phyloP scores from a whole-genome alignment of 345 rosid species.

The Turnera subulata region DNA sequence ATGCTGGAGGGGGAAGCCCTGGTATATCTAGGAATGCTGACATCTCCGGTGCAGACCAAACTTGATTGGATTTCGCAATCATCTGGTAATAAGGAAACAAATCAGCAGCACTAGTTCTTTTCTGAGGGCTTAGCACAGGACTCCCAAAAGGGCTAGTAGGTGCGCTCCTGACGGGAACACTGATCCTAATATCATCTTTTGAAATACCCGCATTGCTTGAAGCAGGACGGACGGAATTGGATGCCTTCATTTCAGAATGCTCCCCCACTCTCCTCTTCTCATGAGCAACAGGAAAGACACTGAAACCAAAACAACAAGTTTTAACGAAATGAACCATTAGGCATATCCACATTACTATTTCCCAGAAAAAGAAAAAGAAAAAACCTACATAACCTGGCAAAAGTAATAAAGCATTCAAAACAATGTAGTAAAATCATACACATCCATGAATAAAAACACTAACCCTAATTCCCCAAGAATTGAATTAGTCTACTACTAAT shows the following conservation, averaged over 20 bases:
- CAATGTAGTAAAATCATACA: no score
- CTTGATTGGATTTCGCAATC: conserved; percentile 49
- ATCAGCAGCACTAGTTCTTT: conserved; percentile 24
- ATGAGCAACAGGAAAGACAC: conserved; percentile 31
- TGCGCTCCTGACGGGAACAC: conserved; percentile 57
- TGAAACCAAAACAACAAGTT: conserved; percentile 37
- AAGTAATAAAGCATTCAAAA: no score
- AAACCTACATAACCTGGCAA: not conserved
- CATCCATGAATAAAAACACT: no score
- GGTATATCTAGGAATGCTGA: conserved; percentile 37
- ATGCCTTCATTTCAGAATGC: conserved; percentile 25
- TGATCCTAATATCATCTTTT: conserved; percentile 31
- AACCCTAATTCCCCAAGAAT: no score
- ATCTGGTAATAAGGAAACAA: conserved; percentile 35
- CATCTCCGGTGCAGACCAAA: conserved; percentile 90
- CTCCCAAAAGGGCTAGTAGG: conserved; percentile 59
- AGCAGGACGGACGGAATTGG: conserved; percentile 24
- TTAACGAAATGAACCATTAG: not conserved
- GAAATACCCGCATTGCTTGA: conserved; percentile 25
- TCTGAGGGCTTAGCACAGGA: conserved; percentile 58
- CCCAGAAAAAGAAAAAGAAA: no score
- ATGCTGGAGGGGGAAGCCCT: conserved; percentile 58
- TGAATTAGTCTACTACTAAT: no score
- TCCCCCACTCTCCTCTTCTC: conserved; percentile 40
- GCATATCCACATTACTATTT: no score